Percentiles rank a stretch among this genome's conserved stretches.
phyloP scores from a whole-genome alignment of 768 basidiomycete genomes.

The Boletellus emodensis region DNA sequence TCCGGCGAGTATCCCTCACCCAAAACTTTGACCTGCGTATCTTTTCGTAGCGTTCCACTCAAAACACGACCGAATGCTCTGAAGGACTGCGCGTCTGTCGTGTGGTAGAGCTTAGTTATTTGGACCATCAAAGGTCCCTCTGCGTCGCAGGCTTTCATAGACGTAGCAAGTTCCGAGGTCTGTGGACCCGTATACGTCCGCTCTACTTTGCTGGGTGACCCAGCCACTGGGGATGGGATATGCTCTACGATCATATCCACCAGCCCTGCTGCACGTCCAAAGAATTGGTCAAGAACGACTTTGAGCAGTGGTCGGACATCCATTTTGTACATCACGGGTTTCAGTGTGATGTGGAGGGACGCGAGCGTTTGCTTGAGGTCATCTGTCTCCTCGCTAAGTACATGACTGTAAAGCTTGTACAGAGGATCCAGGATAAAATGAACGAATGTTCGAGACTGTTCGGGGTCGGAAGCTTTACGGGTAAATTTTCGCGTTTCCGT shows the following conservation, averaged over 20 bases:
- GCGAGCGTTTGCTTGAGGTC: constrained; percentile 74
- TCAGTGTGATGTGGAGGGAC: constrained; percentile 77
- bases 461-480: constrained; percentile 71
- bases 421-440: constrained; percentile 95
- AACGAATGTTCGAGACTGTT: constrained; percentile 81
- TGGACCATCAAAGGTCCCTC: constrained; percentile 92
- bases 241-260: constrained; percentile 90
- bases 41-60: constrained; percentile 84
- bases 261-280: constrained; percentile 84
- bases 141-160: constrained; percentile 81
- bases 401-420: constrained; percentile 95
- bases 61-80: constrained; percentile 92
- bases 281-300: constrained; percentile 93
- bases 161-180: constrained; percentile 67
- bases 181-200: constrained; percentile 87
- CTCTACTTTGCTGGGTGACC: constrained; percentile 65
- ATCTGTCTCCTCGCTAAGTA: constrained; percentile 92
- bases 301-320: constrained; percentile 94
- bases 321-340: constrained; percentile 97
- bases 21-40: constrained; percentile 87
- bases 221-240: constrained; percentile 76
- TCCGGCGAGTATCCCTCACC: constrained; percentile 99
- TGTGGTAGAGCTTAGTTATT: constrained; percentile 91
- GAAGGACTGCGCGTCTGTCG: constrained; percentile 95
- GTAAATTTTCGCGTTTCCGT: constrained; percentile 82